Percentiles rank a stretch among this genome's conserved stretches.
Evolutionary conservation across 106 monocot species (phyloP).

Genomic region (Apostasia shenzhenica): DNA sequence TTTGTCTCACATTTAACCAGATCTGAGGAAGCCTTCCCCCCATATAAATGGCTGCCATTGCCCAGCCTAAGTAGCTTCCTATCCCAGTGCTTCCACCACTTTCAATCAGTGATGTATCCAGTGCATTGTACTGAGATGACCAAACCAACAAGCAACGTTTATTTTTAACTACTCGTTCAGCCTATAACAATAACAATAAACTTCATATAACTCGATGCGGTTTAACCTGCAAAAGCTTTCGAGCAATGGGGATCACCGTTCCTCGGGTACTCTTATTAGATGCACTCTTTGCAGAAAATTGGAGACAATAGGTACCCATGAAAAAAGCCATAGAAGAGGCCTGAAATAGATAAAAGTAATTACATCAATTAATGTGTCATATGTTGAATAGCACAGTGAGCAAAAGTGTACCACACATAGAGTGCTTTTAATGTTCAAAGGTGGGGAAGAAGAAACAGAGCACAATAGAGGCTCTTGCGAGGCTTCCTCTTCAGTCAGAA

Average conservation of each 20-base stretch:
- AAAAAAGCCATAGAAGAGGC: slow-evolving; percentile 28
- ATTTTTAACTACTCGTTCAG: background rate
- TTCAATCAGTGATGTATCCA: background rate
- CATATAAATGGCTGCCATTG: slow-evolving; percentile 83
- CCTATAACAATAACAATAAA: background rate
- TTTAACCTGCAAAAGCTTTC: slow-evolving; percentile 64
- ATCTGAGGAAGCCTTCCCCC: slow-evolving; percentile 90
- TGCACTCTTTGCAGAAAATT: slow-evolving; percentile 9
- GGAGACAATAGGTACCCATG: slow-evolving; percentile 17
- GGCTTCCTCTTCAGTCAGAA: slow-evolving; percentile 10
- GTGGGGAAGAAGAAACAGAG: slow-evolving; percentile 20
- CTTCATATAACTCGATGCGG: background rate
- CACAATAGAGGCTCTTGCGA: slow-evolving; percentile 38
- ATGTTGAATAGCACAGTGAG: background rate
- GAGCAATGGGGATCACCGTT: slow-evolving; percentile 43
- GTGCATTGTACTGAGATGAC: slow-evolving; percentile 13
- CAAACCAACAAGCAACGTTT: background rate
- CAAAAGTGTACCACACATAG: slow-evolving; percentile 49
- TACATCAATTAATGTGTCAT: background rate
- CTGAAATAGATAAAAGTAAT: slow-evolving; percentile 28
- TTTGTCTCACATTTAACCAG: slow-evolving; percentile 61
- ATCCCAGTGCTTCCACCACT: slow-evolving; percentile 30
- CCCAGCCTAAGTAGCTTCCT: slow-evolving; percentile 80
- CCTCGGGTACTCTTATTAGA: slow-evolving; percentile 15
- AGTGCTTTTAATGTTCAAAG: slow-evolving; percentile 31